Conservation (phyloP, 345 rosid species). For the Firmiana major region DNA sequence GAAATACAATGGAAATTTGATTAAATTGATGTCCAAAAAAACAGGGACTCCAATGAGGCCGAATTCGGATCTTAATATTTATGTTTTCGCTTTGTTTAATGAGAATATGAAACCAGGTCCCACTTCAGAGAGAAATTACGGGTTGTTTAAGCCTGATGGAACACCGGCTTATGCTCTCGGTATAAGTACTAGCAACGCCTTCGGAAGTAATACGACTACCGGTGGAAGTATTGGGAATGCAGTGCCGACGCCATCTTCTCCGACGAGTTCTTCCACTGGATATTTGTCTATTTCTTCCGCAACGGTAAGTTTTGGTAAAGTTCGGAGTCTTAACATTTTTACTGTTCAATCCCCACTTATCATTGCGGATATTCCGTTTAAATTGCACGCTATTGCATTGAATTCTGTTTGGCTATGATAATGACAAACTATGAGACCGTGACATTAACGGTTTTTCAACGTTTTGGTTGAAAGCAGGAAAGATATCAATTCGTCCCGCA, state of each 20-base stretch:
- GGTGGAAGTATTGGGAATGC: conserved; percentile 14
- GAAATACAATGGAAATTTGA: conserved; percentile 78
- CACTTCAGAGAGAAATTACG: conserved; percentile 92
- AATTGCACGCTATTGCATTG: neutral
- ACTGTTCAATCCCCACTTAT: neutral
- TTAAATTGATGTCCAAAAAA: conserved; percentile 55
- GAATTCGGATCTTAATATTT: conserved; percentile 48
- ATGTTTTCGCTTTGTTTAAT: conserved; percentile 81
- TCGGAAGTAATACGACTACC: conserved; percentile 6
- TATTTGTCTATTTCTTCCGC: conserved; percentile 48
- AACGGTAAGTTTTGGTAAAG: conserved; percentile 30
- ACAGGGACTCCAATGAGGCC: conserved; percentile 84
- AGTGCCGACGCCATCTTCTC: conserved; percentile 24
- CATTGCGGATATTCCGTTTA: neutral
- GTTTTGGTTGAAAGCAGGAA: conserved; percentile 12
- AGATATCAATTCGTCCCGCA: neutral
- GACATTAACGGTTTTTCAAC: neutral
- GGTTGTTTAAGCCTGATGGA: conserved; percentile 86
- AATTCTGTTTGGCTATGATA: neutral
- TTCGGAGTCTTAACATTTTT: neutral
- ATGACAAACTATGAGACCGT: neutral
- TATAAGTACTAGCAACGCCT: conserved; percentile 4
- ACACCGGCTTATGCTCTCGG: conserved; percentile 64
- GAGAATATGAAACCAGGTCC: conserved; percentile 98
- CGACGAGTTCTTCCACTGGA: conserved; percentile 33